Evolutionary conservation across 176 grass and related monocot genomes (phyloP), one percentile per base, ranked within the genome.

Genomic region (Bolboschoenus planiculmis): DNA sequence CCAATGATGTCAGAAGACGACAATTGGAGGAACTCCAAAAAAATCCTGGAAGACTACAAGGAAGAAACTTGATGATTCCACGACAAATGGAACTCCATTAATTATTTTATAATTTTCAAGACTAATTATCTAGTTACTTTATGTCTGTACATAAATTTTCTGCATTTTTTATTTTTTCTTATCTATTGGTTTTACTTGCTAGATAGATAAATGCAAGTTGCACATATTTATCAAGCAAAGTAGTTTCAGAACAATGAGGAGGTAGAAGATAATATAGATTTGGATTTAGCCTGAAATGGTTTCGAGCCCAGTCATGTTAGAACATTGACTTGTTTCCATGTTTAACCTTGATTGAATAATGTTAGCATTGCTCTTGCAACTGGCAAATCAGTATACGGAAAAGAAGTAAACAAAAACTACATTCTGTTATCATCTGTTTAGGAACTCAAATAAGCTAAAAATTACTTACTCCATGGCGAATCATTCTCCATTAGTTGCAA

Each of bases 171-270:
- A 48, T 75, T 15, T 50, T 8, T 24, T 75, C 26, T 8, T 50
- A 18, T 47, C 1, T 24, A 13, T 29, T 50, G 24, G 48, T 75
- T 50, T 31, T 48, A 50, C 24, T 75, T 29, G 71, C 43, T 50
- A 50, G 71, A 50, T 75, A 76, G 43, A 76, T 76, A 50, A 76
- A 50, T 76, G 44, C 14, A 76, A 76, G 14, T 51, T n/a, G 44
- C 72, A 76, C 72, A 76, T 50, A 76, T 48, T 76, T 76, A 76
- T 51, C 71, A 31, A 76, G 26, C 13, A 76, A 16, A 37, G 1
- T 29, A 50, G 70, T 48, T 27, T 75, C 11, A 29, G 10, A 27
- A 74, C 42, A 74, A 29, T 7, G 9, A 23, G 10, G 23, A 29
- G 48, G 35, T 39, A 70, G 16, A 30, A 30, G 42, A 14, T 43